Evolutionary conservation across 176 grass and related monocot genomes (phyloP).

Genomic region (Coix lacrymajobi): DNA sequence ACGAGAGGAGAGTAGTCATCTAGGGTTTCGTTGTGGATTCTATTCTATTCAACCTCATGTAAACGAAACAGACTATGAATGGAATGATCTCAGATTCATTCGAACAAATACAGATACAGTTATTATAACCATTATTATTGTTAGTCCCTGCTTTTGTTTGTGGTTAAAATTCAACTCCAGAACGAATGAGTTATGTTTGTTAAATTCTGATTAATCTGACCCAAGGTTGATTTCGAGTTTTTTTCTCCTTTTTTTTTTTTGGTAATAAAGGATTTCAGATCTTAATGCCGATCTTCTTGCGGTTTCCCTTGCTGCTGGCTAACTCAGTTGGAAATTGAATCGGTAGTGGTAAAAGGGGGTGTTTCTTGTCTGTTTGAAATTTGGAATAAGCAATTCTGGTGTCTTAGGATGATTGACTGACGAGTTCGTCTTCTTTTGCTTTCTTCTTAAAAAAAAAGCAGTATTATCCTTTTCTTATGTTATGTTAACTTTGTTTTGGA

Average conservation of each 20-base stretch:
- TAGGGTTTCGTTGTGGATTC: not conserved
- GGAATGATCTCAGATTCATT: not conserved
- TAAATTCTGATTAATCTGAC: not conserved
- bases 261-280: not conserved
- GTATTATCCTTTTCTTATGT: not conserved
- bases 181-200: too few relatives aligned
- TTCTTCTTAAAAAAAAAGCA: not conserved
- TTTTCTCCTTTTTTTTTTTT: too few relatives aligned
- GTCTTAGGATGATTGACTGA: not conserved
- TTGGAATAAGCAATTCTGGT: not conserved
- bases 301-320: not conserved
- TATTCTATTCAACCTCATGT: not conserved
- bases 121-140: not conserved
- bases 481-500: not conserved
- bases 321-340: not conserved
- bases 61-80: not conserved
- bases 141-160: not conserved
- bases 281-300: not conserved
- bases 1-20: not conserved
- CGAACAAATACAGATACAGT: not conserved
- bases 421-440: not conserved
- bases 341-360: not conserved
- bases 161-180: not conserved
- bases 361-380: too few relatives aligned
- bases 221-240: not conserved